Conservation (phyloP, 768 basidiomycete genomes). For the Rossbeevera mucosa region DNA sequence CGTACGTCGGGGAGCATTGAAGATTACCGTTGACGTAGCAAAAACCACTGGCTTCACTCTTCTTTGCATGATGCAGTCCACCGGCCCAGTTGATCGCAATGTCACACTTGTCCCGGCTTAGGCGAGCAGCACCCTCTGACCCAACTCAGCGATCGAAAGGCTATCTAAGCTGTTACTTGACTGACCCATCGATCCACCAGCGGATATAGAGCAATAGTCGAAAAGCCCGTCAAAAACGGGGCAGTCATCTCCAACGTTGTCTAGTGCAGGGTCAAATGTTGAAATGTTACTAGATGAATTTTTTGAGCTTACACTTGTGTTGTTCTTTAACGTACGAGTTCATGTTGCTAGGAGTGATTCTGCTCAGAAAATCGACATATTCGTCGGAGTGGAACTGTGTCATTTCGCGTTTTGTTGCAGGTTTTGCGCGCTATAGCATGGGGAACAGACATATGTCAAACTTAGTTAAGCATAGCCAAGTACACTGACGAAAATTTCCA, state of each 20-base stretch:
- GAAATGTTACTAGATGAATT: not conserved
- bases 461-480: not conserved
- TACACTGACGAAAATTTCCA: conserved; percentile 95
- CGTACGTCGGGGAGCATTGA: not conserved
- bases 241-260: conserved; percentile 98
- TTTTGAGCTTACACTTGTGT: conserved; percentile 71
- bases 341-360: conserved; percentile 95
- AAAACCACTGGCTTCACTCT: conserved; percentile 97
- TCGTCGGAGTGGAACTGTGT: conserved; percentile 99
- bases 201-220: conserved; percentile 98
- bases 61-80: conserved; percentile 97
- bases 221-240: conserved; percentile 98
- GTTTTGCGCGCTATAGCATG: conserved; percentile 81
- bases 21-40: conserved; percentile 91
- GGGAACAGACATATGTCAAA: not conserved
- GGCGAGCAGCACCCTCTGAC: conserved; percentile 91
- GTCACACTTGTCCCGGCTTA: conserved; percentile 96
- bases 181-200: conserved; percentile 99
- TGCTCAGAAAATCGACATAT: conserved; percentile 94
- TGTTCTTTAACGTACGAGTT: conserved; percentile 90
- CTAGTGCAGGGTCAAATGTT: conserved; percentile 35
- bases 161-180: conserved; percentile 3
- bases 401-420: conserved; percentile 99
- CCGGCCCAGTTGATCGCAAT: conserved; percentile 99
- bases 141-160: conserved; percentile 7